Evolutionary conservation across 2,329 filamentous ascomycete genomes (phyloP).

Genomic region (Cytospora leucostoma): DNA sequence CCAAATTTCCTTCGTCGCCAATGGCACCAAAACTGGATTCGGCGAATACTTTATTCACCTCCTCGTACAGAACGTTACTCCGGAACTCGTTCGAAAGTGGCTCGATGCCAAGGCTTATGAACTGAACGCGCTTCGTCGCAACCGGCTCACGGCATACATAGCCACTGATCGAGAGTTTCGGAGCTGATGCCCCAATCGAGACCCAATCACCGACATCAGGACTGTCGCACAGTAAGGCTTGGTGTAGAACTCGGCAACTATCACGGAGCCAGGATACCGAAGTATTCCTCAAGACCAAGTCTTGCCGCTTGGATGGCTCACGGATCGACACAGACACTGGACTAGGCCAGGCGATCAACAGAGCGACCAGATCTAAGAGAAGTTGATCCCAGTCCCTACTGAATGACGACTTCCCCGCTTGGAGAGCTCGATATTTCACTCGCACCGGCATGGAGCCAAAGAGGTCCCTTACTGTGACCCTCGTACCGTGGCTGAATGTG

Average conservation of each 20-base stretch:
- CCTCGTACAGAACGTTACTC: constrained; percentile 70
- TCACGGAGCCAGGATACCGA: constrained; percentile 8
- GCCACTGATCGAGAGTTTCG: constrained; percentile 64
- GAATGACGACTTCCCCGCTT: constrained; percentile 51
- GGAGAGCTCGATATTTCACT: constrained; percentile 72
- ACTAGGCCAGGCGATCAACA: constrained; percentile 70
- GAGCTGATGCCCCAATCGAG: constrained; percentile 65
- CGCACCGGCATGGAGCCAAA: constrained; percentile 92
- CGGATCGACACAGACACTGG: constrained; percentile 59
- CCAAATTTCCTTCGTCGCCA: constrained; percentile 48
- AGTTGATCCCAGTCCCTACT: constrained; percentile 67
- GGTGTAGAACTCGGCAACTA: constrained; percentile 55
- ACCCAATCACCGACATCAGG: constrained; percentile 65
- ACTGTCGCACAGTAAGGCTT: constrained; percentile 63
- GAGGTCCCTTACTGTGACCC: constrained; percentile 73
- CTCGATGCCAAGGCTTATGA: constrained; percentile 74
- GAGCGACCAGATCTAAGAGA: constrained; percentile 56
- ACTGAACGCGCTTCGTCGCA: constrained; percentile 73
- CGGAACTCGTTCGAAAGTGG: constrained; percentile 60
- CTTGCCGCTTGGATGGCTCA: constrained; percentile 47
- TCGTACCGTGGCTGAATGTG: constrained; percentile 68
- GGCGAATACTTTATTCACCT: constrained; percentile 75
- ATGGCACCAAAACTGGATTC: constrained; percentile 73
- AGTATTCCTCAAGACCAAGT: constrained; percentile 38
- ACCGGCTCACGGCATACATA: constrained; percentile 71